Evolutionary conservation across 768 basidiomycete species (phyloP).

Genomic region (Agrocybe praecox): DNA sequence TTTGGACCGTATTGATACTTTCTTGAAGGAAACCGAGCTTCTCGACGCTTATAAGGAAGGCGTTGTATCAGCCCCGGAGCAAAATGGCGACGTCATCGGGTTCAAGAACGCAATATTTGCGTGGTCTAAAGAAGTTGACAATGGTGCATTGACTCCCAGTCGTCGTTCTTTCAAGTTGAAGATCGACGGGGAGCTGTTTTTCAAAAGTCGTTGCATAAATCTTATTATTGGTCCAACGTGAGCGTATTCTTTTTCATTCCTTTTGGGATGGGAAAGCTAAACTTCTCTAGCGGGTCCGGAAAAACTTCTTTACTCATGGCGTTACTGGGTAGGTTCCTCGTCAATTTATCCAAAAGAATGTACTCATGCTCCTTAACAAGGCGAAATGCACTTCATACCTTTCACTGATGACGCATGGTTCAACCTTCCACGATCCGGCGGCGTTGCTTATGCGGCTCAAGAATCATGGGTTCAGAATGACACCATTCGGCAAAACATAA

Average conservation of each 20-base stretch:
- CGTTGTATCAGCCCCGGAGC: too few species aligned
- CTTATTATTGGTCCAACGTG: slow-evolving; percentile 58
- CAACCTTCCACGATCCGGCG: slow-evolving; percentile 63
- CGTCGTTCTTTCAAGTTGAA: slow-evolving; percentile 53
- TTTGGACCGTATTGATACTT: slow-evolving; percentile 3
- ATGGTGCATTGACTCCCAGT: slow-evolving; percentile 40
- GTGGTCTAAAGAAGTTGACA: slow-evolving; percentile 46
- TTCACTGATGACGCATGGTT: slow-evolving; percentile 56
- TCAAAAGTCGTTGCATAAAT: slow-evolving; percentile 55
- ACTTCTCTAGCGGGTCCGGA: slow-evolving; percentile 38
- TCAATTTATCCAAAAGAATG: background rate
- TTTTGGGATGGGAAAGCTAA: background rate
- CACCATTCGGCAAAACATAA: slow-evolving; percentile 77
- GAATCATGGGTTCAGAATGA: slow-evolving; percentile 84
- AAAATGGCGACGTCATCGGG: slow-evolving; percentile 36
- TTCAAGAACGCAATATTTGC: slow-evolving; percentile 55
- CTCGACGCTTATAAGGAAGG: slow-evolving; percentile 30
- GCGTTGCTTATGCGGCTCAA: slow-evolving; percentile 79
- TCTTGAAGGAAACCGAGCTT: slow-evolving; percentile 42
- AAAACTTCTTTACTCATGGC: slow-evolving; percentile 69
- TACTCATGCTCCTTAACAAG: slow-evolving; percentile 16
- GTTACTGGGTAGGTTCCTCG: slow-evolving; percentile 35
- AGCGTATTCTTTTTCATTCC: background rate
- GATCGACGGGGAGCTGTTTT: slow-evolving; percentile 54
- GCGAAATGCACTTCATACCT: slow-evolving; percentile 65